Conservation (phyloP, 176 grass and related monocot species). For the Dactylis glomerata region DNA sequence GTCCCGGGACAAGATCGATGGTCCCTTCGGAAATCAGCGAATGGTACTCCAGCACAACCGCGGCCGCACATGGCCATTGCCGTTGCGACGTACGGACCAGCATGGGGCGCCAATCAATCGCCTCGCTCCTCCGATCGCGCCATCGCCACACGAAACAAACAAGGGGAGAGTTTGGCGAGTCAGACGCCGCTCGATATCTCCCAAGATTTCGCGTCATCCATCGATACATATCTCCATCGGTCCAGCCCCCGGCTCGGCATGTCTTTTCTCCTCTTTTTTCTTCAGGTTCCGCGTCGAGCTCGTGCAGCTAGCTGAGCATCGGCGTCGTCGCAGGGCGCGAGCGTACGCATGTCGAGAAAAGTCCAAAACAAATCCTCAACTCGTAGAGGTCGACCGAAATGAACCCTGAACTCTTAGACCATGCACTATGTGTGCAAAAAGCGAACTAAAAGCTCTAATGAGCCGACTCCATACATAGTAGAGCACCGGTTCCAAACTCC, state of each 20-base stretch:
- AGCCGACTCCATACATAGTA: too few relatives aligned
- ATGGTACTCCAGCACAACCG: neutral
- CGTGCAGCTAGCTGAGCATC: neutral
- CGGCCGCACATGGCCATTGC: conserved; percentile 36
- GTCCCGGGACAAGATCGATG: neutral
- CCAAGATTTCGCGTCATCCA: neutral
- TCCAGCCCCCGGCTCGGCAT: neutral
- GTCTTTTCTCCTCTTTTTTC: neutral
- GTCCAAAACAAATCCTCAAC: too few relatives aligned
- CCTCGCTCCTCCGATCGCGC: neutral
- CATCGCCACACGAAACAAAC: neutral
- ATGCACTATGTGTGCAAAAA: too few relatives aligned
- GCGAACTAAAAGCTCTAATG: too few relatives aligned
- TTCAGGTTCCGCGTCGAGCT: neutral
- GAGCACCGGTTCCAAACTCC: too few relatives aligned
- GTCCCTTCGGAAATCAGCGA: neutral
- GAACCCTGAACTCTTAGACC: too few relatives aligned
- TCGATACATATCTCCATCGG: neutral
- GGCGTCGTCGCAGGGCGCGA: neutral
- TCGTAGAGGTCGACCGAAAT: too few relatives aligned
- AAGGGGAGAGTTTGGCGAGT: neutral
- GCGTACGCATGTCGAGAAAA: too few relatives aligned
- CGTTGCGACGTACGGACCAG: conserved; percentile 26
- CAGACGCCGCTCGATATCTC: neutral
- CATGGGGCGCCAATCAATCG: neutral